A percentile compares a stretch with the other conserved stretches of the same genome.
Evolutionary conservation across 352 stramenopile species (phyloP).

Genomic region (Phytophthora niederhauseri): DNA sequence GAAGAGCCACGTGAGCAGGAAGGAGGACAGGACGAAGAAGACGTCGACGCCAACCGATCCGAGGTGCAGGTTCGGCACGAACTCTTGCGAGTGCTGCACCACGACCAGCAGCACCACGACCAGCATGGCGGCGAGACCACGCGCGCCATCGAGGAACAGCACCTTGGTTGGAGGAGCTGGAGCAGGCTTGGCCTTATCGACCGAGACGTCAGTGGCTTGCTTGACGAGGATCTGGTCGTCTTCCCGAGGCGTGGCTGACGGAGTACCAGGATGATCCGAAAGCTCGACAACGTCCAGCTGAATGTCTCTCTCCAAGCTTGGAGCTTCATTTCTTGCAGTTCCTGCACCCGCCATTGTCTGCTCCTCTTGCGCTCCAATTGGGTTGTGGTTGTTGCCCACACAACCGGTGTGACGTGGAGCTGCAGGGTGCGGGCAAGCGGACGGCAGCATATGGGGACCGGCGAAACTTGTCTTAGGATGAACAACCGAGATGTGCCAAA

Average conservation of each 20-base stretch:
- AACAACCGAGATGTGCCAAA: constrained; percentile 1
- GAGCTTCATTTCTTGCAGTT: background rate
- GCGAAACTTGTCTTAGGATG: background rate
- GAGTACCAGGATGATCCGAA: constrained; percentile 10
- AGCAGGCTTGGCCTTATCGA: background rate
- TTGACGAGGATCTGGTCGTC: constrained; percentile 18
- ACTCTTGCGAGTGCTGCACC: constrained; percentile 24
- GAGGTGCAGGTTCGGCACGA: constrained; percentile 18
- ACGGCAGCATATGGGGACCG: constrained; percentile 1
- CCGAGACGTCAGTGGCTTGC: background rate
- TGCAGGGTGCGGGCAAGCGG: background rate
- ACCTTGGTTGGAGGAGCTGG: constrained; percentile 19
- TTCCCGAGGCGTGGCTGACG: background rate
- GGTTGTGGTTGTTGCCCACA: background rate
- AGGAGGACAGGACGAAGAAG: constrained; percentile 35
- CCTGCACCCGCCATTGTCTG: background rate
- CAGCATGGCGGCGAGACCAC: constrained; percentile 29
- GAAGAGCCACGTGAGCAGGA: constrained; percentile 29
- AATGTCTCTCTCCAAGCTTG: background rate
- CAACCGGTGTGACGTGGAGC: background rate
- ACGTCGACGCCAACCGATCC: constrained; percentile 27
- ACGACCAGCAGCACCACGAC: constrained; percentile 32
- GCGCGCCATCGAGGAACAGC: constrained; percentile 25
- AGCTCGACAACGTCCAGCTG: constrained; percentile 5
- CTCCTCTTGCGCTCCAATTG: constrained; percentile 8